Base-by-base conservation (phyloP, 352 stramenopile species). In the Phytophthora crassamura region DNA sequence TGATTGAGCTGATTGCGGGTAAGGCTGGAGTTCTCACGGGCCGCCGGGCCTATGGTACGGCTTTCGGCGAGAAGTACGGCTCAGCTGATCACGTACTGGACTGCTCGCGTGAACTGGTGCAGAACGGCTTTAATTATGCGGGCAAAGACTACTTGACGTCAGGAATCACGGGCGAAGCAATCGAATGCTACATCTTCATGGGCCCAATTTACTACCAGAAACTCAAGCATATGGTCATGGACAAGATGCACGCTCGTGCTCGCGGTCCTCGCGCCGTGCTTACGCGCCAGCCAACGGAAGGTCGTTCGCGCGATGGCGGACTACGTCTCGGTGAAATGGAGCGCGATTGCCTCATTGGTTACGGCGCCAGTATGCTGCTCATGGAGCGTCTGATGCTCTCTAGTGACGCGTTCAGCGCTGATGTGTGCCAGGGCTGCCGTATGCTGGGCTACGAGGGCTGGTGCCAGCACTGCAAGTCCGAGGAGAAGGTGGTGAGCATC, bases 171-270 rank as follows among this genome's bases (percentile, higher is more conserved):
- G 98, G 98, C 39, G 96, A 99, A 64, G 95, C 97, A 5, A 89
- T 99, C 16, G 82, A 99, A 78, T 98, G 97, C 50, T 99, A 99
- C 81, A 99, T 99, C 64, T 99, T 99, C 74, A 98, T 98, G 67
- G 98, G 98, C 1, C 98, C 98, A 22, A 97, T 99, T 16, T 99
- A 99, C 76, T 99, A 99, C 75, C 98, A 99, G 78, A 99, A 99
- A 77, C 86, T 99, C 15, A 99, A 99, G 84, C 98, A 99, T 77
- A 99, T 99, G 98, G 98, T 99, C n/a, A 97, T 99, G 85, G 98
- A 99, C 82, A 99, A 99, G 84, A 99, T 99, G 89, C 98, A 99
- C 76, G 97, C 98, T 16, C 89, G 98, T 61, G 95, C 98, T 15
- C 86, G 97, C 41, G 97, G 97, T 14, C 97, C 97, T 33, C 89